Base-by-base conservation (phyloP, 192 early-diverging fungal genomes). In the Physocladia obscura region DNA sequence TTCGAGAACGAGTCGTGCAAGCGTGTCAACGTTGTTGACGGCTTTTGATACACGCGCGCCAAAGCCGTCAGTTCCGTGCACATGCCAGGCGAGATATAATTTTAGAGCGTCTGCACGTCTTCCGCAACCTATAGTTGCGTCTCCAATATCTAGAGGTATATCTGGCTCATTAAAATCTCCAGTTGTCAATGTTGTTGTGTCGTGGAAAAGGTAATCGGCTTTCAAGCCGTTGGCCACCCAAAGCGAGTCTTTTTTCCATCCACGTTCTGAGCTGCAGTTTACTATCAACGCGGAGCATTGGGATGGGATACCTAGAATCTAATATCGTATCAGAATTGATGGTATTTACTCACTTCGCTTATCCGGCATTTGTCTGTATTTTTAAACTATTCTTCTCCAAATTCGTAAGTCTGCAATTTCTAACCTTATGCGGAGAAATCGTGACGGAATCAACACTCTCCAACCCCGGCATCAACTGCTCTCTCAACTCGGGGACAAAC, bases 371-470 rank as follows among this genome's bases (percentile, higher is more conserved):
- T n/a, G n/a, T n/a, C n/a, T n/a, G n/a, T n/a, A n/a, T n/a, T n/a
- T n/a, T n/a, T n/a, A n/a, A n/a, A n/a, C n/a, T n/a, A n/a, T n/a
- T n/a, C n/a, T n/a, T n/a, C n/a, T n/a, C n/a, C n/a, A n/a, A n/a
- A n/a, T n/a, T n/a, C n/a, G n/a, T n/a, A n/a, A n/a, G n/a, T n/a
- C n/a, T n/a, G n/a, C n/a, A n/a, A n/a, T n/a, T n/a, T n/a, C n/a
- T n/a, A n/a, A n/a, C n/a, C n/a, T 94, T 94, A 80, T 94, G 92
- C 13, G 92, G 92, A 55, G 91, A 92, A 39, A 94, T 22, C 0
- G 87, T 88, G 34, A 93, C 77, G 29, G 90, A 87, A 62, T 94
- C 82, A 5, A 79, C 78, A 83, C 84, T 17, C 39, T 75, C 59
- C 6, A 75, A 2, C 21, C 74, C 49, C 21, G 30, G 39, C 21